Percentiles rank a stretch among this genome's conserved stretches.
Conservation (phyloP, 192 early-diverging fungal genomes). For the Chytriomyces sp. region DNA sequence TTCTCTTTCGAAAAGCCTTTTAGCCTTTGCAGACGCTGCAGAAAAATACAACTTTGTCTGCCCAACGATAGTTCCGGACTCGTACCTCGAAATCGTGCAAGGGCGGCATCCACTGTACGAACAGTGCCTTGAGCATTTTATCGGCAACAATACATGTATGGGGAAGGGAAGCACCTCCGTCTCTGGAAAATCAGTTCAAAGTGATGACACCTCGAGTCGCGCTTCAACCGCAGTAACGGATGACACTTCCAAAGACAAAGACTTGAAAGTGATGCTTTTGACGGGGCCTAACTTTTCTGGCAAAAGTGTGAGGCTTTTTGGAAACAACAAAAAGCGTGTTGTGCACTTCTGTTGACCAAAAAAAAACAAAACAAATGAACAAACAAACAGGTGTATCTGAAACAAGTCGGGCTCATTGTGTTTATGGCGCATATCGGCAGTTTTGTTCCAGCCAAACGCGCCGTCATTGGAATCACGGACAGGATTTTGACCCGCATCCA, state of each 20-base stretch:
- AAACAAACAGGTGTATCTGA: conserved; percentile 60
- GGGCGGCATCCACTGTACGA: conserved; percentile 78
- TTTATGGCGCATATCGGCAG: conserved; percentile 92
- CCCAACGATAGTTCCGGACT: conserved; percentile 61
- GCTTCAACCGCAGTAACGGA: background rate
- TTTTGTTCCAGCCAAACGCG: conserved; percentile 79
- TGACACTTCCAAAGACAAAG: background rate
- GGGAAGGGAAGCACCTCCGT: background rate
- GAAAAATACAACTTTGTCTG: conserved; percentile 56
- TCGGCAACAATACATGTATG: conserved; percentile 73
- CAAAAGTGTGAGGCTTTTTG: conserved; percentile 46
- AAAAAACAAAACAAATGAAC: too few species aligned
- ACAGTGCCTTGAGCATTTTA: conserved; percentile 63
- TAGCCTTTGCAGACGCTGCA: conserved; percentile 69
- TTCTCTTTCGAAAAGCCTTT: too few species aligned
- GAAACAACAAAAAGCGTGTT: background rate
- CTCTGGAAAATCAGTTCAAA: background rate
- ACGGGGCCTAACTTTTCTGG: conserved; percentile 88
- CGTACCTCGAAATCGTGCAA: conserved; percentile 59
- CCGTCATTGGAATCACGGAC: conserved; percentile 75
- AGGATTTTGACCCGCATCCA: conserved; percentile 79
- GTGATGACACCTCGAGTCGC: background rate
- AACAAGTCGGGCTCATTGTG: conserved; percentile 79
- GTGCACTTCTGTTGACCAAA: background rate
- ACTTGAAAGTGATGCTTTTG: conserved; percentile 65